Conservation (phyloP, 495 filamentous ascomycete genomes). For the Cudoniella acicularis region DNA sequence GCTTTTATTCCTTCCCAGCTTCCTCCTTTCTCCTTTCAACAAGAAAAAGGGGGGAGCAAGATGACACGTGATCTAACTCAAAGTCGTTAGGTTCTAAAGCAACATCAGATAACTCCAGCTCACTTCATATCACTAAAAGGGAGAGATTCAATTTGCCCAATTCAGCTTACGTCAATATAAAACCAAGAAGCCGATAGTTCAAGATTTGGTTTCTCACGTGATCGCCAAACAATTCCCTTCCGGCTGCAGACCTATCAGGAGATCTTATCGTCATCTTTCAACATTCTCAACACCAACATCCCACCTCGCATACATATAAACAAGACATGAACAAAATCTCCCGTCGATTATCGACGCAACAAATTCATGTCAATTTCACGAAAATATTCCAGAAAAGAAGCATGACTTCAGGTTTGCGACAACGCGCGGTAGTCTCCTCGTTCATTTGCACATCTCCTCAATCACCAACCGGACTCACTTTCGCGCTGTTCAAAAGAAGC, state of each 20-base stretch:
- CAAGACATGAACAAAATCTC: background rate
- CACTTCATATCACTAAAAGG: too few species aligned
- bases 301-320: background rate
- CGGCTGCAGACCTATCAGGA: background rate
- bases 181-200: too few species aligned
- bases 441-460: conserved; percentile 18
- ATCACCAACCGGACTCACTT: conserved; percentile 7
- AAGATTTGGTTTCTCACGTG: background rate
- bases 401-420: conserved; percentile 8
- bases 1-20: too few species aligned
- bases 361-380: background rate
- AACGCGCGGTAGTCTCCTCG: conserved; percentile 21
- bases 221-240: background rate
- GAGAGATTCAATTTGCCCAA: too few species aligned
- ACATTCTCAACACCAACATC: background rate
- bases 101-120: too few species aligned
- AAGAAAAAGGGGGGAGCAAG: too few species aligned
- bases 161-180: too few species aligned
- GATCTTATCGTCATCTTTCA: background rate
- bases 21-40: too few species aligned
- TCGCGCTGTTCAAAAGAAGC: conserved; percentile 26
- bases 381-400: background rate
- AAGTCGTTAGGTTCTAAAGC: too few species aligned
- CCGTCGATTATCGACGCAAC: background rate
- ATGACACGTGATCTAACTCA: too few species aligned